phyloP scores from a whole-genome alignment of 768 basidiomycete species.

The Tremella fuciformis region DNA sequence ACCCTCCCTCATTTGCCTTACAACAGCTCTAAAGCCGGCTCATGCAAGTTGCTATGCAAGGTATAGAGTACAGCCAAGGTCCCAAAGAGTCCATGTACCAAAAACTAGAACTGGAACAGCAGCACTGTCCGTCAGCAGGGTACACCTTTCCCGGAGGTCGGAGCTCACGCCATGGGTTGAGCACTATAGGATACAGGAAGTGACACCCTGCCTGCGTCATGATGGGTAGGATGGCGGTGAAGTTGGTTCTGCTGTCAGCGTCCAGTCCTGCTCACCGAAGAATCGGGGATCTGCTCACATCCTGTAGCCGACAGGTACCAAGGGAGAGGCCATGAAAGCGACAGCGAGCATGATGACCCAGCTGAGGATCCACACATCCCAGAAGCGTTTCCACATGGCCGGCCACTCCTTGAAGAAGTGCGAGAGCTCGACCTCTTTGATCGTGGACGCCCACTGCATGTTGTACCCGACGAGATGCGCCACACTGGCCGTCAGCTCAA shows the following conservation, averaged over 20 bases:
- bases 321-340: conserved; percentile 57
- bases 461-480: conserved; percentile 64
- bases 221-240: conserved; percentile 47
- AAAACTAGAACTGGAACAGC: conserved; percentile 40
- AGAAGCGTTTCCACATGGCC: conserved; percentile 75
- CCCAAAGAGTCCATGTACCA: no score
- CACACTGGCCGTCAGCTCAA: conserved; percentile 39
- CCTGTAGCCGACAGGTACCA: conserved; percentile 66
- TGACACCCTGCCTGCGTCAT: conserved; percentile 47
- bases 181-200: conserved; percentile 45
- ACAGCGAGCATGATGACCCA: conserved; percentile 55
- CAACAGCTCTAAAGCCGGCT: no score
- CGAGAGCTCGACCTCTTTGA: conserved; percentile 68
- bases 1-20: no score
- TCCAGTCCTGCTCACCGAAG: not conserved
- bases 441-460: conserved; percentile 70
- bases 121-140: conserved; percentile 31
- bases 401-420: conserved; percentile 91
- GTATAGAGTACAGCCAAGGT: no score
- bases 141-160: not conserved
- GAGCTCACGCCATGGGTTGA: conserved; percentile 45
- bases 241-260: conserved; percentile 36
- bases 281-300: conserved; percentile 52
- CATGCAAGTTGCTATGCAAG: no score
- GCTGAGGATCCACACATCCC: conserved; percentile 60